Conservation (phyloP, 2,329 filamentous ascomycete genomes). For the Chrysosporium keratinophilum region DNA sequence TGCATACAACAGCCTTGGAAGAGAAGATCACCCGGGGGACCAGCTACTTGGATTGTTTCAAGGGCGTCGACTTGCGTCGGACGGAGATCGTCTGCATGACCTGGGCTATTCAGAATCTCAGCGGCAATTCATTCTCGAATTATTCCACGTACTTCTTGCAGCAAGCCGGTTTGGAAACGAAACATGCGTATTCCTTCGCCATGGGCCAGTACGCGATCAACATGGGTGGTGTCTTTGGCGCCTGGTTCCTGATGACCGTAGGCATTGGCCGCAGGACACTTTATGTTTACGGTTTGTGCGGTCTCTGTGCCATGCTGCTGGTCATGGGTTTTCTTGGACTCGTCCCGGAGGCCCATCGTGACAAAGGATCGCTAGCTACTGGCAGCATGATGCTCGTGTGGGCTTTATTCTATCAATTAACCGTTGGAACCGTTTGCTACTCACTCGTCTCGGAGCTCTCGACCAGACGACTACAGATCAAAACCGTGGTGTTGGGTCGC, state of each 20-base stretch:
- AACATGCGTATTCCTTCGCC: conserved; percentile 46
- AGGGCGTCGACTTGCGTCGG: conserved; percentile 62
- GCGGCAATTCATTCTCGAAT: conserved; percentile 53
- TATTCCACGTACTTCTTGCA: conserved; percentile 53
- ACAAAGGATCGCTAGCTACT: conserved; percentile 60
- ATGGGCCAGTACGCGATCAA: conserved; percentile 55
- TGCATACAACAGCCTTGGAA: conserved; percentile 74
- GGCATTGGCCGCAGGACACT: conserved; percentile 66
- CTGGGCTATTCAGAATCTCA: conserved; percentile 55
- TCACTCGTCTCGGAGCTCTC: conserved; percentile 78
- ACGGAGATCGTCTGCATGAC: conserved; percentile 63
- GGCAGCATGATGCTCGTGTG: conserved; percentile 77
- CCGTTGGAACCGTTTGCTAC: conserved; percentile 82
- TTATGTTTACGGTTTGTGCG: conserved; percentile 64
- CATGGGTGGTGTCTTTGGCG: conserved; percentile 69
- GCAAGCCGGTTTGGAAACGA: conserved; percentile 44
- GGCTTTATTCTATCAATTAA: conserved; percentile 75
- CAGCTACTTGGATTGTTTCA: conserved; percentile 74
- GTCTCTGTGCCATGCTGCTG: conserved; percentile 65
- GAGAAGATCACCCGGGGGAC: conserved; percentile 62
- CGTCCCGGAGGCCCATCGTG: conserved; percentile 50
- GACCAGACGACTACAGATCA: conserved; percentile 73
- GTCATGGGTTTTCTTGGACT: conserved; percentile 76
- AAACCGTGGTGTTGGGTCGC: conserved; percentile 78
- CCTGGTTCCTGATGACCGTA: conserved; percentile 67